Evolutionary conservation across 306 rosid genomes (phyloP), one percentile per base, ranked within the genome.

Genomic region (Gastrolobium bilobum): DNA sequence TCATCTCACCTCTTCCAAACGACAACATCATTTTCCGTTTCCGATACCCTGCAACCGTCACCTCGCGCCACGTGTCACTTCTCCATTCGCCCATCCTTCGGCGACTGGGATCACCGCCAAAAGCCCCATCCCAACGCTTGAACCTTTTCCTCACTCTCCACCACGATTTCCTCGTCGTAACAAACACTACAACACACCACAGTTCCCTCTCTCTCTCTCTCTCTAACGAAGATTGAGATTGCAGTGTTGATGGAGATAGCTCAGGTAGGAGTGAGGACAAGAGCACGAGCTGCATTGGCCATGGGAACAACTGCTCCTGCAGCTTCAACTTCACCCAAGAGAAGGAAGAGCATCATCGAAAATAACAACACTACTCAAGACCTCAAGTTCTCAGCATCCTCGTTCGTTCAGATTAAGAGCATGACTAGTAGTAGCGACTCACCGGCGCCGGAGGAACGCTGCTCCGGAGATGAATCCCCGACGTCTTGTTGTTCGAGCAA

Each of bases 401-500:
- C 92, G n/a, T 52, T 29, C 78, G 79, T 68, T 40, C 86, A 65
- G 66, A 60, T 81, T 10, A 77, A 67, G 71, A 84, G 76, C 54
- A 68, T 83, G 1, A 6, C 42, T 1, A 60, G 62, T 68, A 37
- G 56, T 33, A 50, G 64, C 50, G 66, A 26, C 2, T 0, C 66
- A 10, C 62, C 85, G 13, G 68, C 62, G 39, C 6, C 10, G 57
- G 90, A 85, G 62, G 78, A 75, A 11, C 50, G 72, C 8, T 75
- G 43, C 64, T 78, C 83, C n/a, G 78, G 71, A 3, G 81, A 82
- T 59, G 84, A 85, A n/a, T 74, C 51, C 7, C 76, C 81, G 34
- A 61, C 81, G 34, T 89, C 91, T 4, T 84, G 90, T 76, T 92
- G 91, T 73, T 94, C 97, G 0, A 84, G 89, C 84, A 92, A 89